Evolutionary conservation across 2,329 filamentous ascomycete species (phyloP), one percentile per base, ranked within the genome.

Genomic region (Phoma herbarum): DNA sequence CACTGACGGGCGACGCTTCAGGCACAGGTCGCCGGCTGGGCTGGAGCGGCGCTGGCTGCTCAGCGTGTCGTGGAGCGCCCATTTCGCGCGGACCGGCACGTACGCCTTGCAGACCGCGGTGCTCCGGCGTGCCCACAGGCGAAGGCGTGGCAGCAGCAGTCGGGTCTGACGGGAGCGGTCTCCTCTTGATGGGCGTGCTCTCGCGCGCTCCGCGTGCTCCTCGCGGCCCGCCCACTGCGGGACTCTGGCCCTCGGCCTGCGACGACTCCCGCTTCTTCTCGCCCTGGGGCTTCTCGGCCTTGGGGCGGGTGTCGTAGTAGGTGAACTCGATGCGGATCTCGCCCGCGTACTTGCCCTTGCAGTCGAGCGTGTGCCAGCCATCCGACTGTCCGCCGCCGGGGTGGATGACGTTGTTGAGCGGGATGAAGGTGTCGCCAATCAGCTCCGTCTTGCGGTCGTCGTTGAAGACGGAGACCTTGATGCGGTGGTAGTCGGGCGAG

Each of bases 381-480:
- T 99, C 95, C 73, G 86, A 93, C 79, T 97, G 92, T n/a, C 95
- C 93, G 47, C 95, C 95, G 46, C 95, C 93, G 2, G 88, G 83
- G 20, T 93, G 84, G 62, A 99, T 86, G 68, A 99, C 90, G 67
- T 87, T 85, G 66, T 88, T 88, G 59, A 99, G 83, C 72, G 91
- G 90, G 58, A 98, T 86, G 89, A 92, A 97, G 7, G 91, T 88
- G 78, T 99, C 95, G 65, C 95, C 95, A 69, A 99, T 97, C 64
- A 99, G 79, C 67, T 99, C 95, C 0, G 94, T 98, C 81, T 90
- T 96, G 82, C 97, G 98, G 79, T 99, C 95, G 72, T 99, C 95
- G 75, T 97, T 97, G 81, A 99, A 99, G 6, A 98, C 87, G 2
- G 94, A 97, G 16, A 98, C 85, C 76, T 99, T 99, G 57, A 99